Evolutionary conservation across 1,284 basidiomycete species (phyloP).

Genomic region (Marasmius oreades): DNA sequence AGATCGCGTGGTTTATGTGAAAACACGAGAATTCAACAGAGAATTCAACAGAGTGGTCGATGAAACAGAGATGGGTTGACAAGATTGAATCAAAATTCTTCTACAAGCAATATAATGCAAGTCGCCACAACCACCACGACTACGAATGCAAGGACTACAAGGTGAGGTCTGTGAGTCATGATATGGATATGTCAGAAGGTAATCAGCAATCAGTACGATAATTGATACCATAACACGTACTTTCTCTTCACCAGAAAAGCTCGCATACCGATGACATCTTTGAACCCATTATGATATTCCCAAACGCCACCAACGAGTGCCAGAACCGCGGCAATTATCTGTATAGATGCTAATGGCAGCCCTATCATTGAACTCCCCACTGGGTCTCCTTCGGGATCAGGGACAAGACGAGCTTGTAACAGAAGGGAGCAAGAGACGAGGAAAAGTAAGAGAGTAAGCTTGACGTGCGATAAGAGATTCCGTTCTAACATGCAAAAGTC

Average conservation of each 20-base stretch:
- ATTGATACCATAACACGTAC: slow-evolving; percentile 34
- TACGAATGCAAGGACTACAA: slow-evolving; percentile 47
- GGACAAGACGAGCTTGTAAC: slow-evolving; percentile 53
- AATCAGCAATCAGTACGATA: not conserved
- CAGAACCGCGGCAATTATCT: slow-evolving; percentile 48
- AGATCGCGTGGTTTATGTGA: no score
- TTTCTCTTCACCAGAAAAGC: slow-evolving; percentile 58
- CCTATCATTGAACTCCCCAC: slow-evolving; percentile 19
- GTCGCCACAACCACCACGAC: slow-evolving; percentile 47
- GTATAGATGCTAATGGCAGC: slow-evolving; percentile 39
- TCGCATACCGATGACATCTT: slow-evolving; percentile 50
- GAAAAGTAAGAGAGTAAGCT: slow-evolving; percentile 59
- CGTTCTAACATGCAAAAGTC: slow-evolving; percentile 76
- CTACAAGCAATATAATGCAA: slow-evolving; percentile 43
- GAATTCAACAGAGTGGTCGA: no score
- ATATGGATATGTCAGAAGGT: not conserved
- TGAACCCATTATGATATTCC: slow-evolving; percentile 59
- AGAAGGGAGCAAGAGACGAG: slow-evolving; percentile 62
- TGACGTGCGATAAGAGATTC: slow-evolving; percentile 64
- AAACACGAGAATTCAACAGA: no score
- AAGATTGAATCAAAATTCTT: slow-evolving; percentile 7
- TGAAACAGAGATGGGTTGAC: not conserved
- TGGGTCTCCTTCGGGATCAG: slow-evolving; percentile 28
- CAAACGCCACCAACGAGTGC: slow-evolving; percentile 54
- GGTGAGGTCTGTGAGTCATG: slow-evolving; percentile 40